A percentile compares a stretch with the other conserved stretches of the same genome.
Evolutionary conservation across 176 grass and related monocot genomes (phyloP).

Genomic region (Eremochloa ophiuroides): DNA sequence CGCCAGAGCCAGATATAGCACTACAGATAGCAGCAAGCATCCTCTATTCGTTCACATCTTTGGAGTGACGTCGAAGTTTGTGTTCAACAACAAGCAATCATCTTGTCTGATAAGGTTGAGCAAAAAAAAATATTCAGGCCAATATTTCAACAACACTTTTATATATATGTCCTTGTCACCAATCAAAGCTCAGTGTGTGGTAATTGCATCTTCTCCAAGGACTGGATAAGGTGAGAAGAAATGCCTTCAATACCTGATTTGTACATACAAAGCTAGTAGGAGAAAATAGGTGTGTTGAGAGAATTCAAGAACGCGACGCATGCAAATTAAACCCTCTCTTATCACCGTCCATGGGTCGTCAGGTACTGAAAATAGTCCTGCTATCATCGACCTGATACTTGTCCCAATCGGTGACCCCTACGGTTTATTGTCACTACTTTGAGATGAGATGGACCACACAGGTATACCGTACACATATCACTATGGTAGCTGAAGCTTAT

Average conservation of each 20-base stretch:
- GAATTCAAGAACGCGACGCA: slow-evolving; percentile 11
- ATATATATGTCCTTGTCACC: slow-evolving; percentile 2
- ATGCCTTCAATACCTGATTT: background rate
- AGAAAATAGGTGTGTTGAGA: background rate
- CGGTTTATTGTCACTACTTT: slow-evolving; percentile 21
- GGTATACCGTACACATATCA: background rate
- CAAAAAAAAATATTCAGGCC: background rate
- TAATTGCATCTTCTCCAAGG: background rate
- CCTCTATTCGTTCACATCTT: background rate
- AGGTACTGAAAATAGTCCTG: slow-evolving; percentile 16
- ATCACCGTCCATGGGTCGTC: slow-evolving; percentile 25
- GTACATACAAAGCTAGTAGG: background rate
- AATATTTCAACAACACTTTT: background rate
- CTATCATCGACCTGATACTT: slow-evolving; percentile 25
- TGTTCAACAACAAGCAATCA: background rate
- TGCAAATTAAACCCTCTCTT: background rate
- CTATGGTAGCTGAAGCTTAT: slow-evolving; percentile 43
- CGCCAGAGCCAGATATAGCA: background rate
- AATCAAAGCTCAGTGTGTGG: slow-evolving; percentile 17
- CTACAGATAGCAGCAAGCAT: background rate
- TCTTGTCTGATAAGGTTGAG: slow-evolving; percentile 29
- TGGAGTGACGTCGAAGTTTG: slow-evolving; percentile 13
- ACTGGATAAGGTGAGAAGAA: slow-evolving; percentile 15
- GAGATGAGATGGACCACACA: slow-evolving; percentile 30
- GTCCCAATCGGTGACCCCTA: slow-evolving; percentile 36